A percentile compares a stretch with the other conserved stretches of the same genome.
These are phyloP conservation scores for Backusella liffmaniae DNA, from an alignment of 192 early-diverging fungal genomes.

Conservation along the genomic window DNA sequence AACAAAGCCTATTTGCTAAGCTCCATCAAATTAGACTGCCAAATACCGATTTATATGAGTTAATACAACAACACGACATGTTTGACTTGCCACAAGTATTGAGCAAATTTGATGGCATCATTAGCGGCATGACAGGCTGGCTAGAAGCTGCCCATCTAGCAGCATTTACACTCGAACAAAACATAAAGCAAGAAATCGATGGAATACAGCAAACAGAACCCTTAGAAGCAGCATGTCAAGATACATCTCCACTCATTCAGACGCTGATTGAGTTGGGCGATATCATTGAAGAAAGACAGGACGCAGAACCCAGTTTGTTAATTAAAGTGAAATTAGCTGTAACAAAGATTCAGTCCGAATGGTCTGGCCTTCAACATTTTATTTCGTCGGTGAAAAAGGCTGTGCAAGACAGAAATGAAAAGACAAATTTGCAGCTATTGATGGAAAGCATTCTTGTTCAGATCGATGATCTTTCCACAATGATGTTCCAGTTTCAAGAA, in stretches of 20 bases:
- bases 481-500: slow-evolving; percentile 49
- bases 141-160: slow-evolving; percentile 52
- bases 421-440: slow-evolving; percentile 23
- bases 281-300: slow-evolving; percentile 17
- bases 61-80: neutral
- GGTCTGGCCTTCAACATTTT: slow-evolving; percentile 54
- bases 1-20: neutral
- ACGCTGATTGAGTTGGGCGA: slow-evolving; percentile 43
- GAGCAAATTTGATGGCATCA: neutral
- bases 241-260: slow-evolving; percentile 43
- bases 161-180: slow-evolving; percentile 53
- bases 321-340: slow-evolving; percentile 13
- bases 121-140: slow-evolving; percentile 28
- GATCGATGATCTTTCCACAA: slow-evolving; percentile 41
- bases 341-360: slow-evolving; percentile 50
- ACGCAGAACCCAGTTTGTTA: slow-evolving; percentile 10
- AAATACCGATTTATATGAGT: neutral
- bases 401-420: slow-evolving; percentile 40
- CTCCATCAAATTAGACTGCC: neutral
- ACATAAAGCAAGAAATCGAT: slow-evolving; percentile 41
- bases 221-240: slow-evolving; percentile 41
- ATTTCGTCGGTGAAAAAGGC: slow-evolving; percentile 53
- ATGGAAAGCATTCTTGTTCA: slow-evolving; percentile 43
- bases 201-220: slow-evolving; percentile 32
- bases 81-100: neutral